Conservation (phyloP, 495 filamentous ascomycete species). For the Penicillium paradoxum region DNA sequence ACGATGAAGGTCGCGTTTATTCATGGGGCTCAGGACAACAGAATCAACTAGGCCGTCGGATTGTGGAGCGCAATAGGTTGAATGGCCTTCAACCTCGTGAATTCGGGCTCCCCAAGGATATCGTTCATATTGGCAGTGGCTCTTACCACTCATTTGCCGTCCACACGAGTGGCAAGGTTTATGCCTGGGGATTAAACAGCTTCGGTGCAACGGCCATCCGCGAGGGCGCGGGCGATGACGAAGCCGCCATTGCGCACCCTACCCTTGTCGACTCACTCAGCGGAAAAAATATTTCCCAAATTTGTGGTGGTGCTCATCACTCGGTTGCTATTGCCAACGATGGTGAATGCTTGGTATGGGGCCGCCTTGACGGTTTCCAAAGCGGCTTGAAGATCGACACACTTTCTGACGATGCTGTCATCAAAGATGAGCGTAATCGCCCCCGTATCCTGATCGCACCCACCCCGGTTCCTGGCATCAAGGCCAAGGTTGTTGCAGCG, state of each 20-base stretch:
- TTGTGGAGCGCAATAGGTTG: slow-evolving; percentile 49
- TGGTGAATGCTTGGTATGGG: slow-evolving; percentile 56
- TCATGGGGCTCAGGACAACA: slow-evolving; percentile 62
- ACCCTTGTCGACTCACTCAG: slow-evolving; percentile 56
- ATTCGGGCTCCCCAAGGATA: slow-evolving; percentile 60
- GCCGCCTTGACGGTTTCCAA: slow-evolving; percentile 55
- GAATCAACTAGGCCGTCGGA: slow-evolving; percentile 59
- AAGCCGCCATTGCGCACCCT: slow-evolving; percentile 53
- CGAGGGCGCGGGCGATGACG: slow-evolving; percentile 62
- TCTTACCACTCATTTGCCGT: slow-evolving; percentile 66
- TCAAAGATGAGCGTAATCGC: slow-evolving; percentile 43
- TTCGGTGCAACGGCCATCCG: slow-evolving; percentile 75
- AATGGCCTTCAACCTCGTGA: slow-evolving; percentile 63
- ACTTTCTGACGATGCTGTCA: slow-evolving; percentile 45
- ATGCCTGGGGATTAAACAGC: slow-evolving; percentile 83
- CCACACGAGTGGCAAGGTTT: slow-evolving; percentile 64
- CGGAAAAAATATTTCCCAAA: slow-evolving; percentile 35
- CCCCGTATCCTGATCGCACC: slow-evolving; percentile 54
- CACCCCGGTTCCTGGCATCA: slow-evolving; percentile 44
- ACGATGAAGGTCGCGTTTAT: slow-evolving; percentile 50
- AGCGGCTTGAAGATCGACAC: slow-evolving; percentile 49
- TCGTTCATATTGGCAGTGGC: slow-evolving; percentile 50
- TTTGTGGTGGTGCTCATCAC: slow-evolving; percentile 57
- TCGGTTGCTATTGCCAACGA: slow-evolving; percentile 48
- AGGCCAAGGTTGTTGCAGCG: slow-evolving; percentile 39